Conservation (phyloP, 345 rosid species). For the Brassica rapa region DNA sequence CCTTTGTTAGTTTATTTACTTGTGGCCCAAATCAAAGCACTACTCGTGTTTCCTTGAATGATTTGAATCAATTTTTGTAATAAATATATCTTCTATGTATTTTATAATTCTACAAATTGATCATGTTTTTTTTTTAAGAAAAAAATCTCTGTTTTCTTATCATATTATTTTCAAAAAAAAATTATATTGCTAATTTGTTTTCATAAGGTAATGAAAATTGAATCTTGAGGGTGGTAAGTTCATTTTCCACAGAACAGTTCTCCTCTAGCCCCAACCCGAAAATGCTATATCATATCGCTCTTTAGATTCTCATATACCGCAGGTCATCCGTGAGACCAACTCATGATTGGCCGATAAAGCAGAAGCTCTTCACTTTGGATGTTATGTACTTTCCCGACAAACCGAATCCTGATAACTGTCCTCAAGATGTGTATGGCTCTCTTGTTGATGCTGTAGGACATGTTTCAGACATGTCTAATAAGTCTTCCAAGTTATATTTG, state of each 20-base stretch:
- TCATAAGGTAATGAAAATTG: constrained; percentile 45
- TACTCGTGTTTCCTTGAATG: too few relatives aligned
- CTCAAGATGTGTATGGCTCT: constrained; percentile 76
- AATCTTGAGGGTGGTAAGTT: constrained; percentile 78
- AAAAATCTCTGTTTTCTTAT: too few relatives aligned
- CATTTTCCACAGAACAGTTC: not conserved
- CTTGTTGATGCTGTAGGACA: constrained; percentile 80
- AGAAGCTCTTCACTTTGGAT: constrained; percentile 81
- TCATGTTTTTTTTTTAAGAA: too few relatives aligned
- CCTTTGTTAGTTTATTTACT: too few relatives aligned
- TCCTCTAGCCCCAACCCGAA: constrained; percentile 1
- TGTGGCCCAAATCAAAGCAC: too few relatives aligned
- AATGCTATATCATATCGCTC: not conserved
- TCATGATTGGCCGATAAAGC: constrained; percentile 71
- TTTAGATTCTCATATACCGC: constrained; percentile 74
- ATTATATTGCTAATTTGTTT: too few relatives aligned
- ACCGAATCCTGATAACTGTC: constrained; percentile 86
- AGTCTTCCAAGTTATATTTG: too few relatives aligned
- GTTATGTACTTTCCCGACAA: constrained; percentile 90
- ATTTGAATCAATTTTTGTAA: too few relatives aligned
- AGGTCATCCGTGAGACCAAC: constrained; percentile 76
- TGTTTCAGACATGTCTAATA: constrained; percentile 48
- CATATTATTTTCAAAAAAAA: too few relatives aligned
- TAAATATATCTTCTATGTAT: too few relatives aligned
- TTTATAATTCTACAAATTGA: too few relatives aligned